phyloP scores from a whole-genome alignment of 148 eudicot genomes.

The Oxyria digyna region DNA sequence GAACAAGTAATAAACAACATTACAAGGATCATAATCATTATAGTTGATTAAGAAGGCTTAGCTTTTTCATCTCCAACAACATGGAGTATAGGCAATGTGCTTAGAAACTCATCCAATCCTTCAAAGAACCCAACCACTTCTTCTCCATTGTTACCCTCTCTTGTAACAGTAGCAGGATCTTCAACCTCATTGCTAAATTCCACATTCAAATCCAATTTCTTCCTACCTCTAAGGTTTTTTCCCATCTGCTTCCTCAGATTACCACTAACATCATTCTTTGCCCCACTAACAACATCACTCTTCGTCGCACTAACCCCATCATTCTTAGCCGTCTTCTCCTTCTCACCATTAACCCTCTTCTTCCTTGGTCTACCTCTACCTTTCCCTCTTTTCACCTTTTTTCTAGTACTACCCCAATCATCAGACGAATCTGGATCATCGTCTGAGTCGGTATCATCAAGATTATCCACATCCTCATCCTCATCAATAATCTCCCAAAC shows the following conservation, averaged over 20 bases:
- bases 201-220: constrained; percentile 47
- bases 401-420: constrained; percentile 38
- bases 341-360: background rate
- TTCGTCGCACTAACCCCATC: constrained; percentile 15
- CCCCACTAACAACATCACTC: constrained; percentile 7
- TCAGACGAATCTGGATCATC: constrained; percentile 49
- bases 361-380: constrained; percentile 14
- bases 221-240: constrained; percentile 21
- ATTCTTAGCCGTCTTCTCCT: constrained; percentile 8
- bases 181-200: constrained; percentile 39
- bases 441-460: constrained; percentile 37
- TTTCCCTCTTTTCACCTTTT: constrained; percentile 28
- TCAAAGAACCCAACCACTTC: constrained; percentile 58
- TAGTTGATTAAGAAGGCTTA: constrained; percentile 16
- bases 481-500: constrained; percentile 18
- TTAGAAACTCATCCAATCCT: constrained; percentile 56
- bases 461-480: constrained; percentile 32
- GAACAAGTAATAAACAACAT: background rate
- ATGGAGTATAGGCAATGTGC: constrained; percentile 33
- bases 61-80: constrained; percentile 32
- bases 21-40: background rate
- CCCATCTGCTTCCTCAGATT: constrained; percentile 39
- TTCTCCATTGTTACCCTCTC: constrained; percentile 18
- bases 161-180: constrained; percentile 22
- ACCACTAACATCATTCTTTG: constrained; percentile 13